Base-by-base conservation (phyloP, 495 filamentous ascomycete genomes). In the Penicillium arizonense region DNA sequence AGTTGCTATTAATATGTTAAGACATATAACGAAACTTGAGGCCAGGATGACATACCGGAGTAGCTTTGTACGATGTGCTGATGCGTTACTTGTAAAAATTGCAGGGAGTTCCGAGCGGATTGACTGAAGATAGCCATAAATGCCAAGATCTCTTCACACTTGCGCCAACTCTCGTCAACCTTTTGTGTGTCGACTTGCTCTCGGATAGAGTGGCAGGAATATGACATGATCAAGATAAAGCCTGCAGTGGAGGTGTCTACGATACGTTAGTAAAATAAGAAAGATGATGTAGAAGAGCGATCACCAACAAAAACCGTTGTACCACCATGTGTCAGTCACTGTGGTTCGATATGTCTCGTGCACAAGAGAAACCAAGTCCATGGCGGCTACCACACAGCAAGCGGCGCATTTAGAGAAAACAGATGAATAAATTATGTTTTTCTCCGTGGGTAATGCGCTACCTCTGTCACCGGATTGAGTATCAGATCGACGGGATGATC, bases 261-360 rank as follows among this genome's bases (percentile, higher is more conserved):
- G n/a, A 8, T 7, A 12, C 5, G 33, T 18, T 24, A 49, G 35
- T 43, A 36, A 9, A 45, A 28, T 39, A 11, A 44, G 6, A 6
- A 14, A 0, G 6, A 1, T 26, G 16, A 13, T 10, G 6, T n/a
- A 36, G 42, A 40, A 7, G 8, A 14, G 9, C 5, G 6, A 33
- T 1, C 5, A 52, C 71, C n/a, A 60, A 77, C 74, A 78, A 14
- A 76, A 70, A 2, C 67, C 71, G 58, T 74, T 74, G 50, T 74
- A 77, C 72, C 76, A 78, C 76, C 76, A 78, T 4, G 74, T 67
- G 33, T 69, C 71, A 12, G 75, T 72, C 4, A 56, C 44, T 5
- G 61, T 56, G 3, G 75, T 75, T 14, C 47, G 56, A 39, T 75
- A 75, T 5, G 73, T 75, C 12, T 62, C 50, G 42, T 71, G 59